These are phyloP conservation scores for Tetradesmus obliquus DNA, from an alignment of 139 green algal species.

Conservation along the genomic window DNA sequence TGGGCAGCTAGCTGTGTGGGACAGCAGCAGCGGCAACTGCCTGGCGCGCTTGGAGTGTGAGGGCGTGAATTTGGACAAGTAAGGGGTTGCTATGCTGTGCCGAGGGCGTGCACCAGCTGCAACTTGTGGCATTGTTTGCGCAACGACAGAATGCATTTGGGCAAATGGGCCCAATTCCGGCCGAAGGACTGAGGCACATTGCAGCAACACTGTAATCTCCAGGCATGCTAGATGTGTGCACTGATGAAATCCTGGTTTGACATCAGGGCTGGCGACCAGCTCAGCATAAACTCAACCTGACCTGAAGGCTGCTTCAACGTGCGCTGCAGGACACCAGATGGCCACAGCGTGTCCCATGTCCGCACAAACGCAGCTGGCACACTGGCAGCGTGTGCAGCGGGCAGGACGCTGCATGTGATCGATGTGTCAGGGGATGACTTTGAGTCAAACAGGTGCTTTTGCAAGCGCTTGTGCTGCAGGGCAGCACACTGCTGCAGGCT, in stretches of 20 bases:
- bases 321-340: slow-evolving; percentile 19
- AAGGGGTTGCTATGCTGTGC: not conserved
- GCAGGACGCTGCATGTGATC: slow-evolving; percentile 29
- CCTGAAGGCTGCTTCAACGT: too few species aligned
- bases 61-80: slow-evolving; percentile 28
- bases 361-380: not conserved
- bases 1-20: slow-evolving; percentile 28
- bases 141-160: too few species aligned
- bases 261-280: too few species aligned
- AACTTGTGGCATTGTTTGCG: too few species aligned
- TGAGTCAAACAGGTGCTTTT: slow-evolving; percentile 23
- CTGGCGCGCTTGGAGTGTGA: slow-evolving; percentile 24
- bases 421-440: slow-evolving; percentile 1
- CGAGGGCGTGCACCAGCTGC: not conserved
- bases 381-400: slow-evolving; percentile 34
- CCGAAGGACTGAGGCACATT: too few species aligned
- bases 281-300: too few species aligned
- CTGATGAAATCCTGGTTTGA: too few species aligned
- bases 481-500: not conserved
- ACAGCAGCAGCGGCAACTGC: not conserved
- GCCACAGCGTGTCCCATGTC: slow-evolving; percentile 25
- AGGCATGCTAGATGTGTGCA: too few species aligned
- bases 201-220: too few species aligned
- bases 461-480: not conserved
- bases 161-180: too few species aligned